A percentile compares a stretch with the other conserved stretches of the same genome.
Conservation (phyloP, 306 rosid genomes). For the Ormosia semicastrata region DNA sequence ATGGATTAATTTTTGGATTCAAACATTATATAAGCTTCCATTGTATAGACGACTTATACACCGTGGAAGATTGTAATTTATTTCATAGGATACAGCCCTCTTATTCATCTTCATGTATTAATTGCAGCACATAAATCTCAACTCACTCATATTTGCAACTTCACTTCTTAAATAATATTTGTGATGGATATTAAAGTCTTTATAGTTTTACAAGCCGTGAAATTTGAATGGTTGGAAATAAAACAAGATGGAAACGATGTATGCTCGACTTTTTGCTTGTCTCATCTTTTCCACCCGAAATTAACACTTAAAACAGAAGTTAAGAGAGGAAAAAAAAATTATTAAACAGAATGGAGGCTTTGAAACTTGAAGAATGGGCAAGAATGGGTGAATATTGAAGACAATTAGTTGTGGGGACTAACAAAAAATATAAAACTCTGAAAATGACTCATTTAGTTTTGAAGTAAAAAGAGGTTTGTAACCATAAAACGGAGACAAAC, state of each 20-base stretch:
- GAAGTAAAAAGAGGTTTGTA: not conserved
- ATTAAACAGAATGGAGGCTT: slow-evolving; percentile 13
- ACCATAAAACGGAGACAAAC: not conserved
- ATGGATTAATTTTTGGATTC: slow-evolving; percentile 19
- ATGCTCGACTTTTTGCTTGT: not conserved
- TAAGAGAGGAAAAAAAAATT: not conserved
- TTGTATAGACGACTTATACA: slow-evolving; percentile 12
- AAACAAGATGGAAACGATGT: not conserved
- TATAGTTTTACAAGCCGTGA: not conserved
- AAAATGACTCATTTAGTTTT: slow-evolving; percentile 16
- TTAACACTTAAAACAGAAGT: slow-evolving; percentile 1
- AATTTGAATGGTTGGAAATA: not conserved
- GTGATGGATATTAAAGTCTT: not conserved
- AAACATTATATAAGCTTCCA: not conserved
- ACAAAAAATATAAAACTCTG: not conserved
- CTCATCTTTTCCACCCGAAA: not conserved
- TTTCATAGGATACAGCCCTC: not conserved
- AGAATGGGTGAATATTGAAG: slow-evolving; percentile 2
- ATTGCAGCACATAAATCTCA: not conserved
- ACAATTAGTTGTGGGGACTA: slow-evolving; percentile 5
- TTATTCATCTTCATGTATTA: not conserved
- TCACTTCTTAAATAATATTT: not conserved
- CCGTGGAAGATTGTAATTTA: slow-evolving; percentile 12
- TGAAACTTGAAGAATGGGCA: slow-evolving; percentile 23
- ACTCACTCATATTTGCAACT: not conserved